These are phyloP conservation scores for Melanomma pulvis-pyrius DNA, from an alignment of 495 filamentous ascomycete genomes.

Conservation along the genomic window DNA sequence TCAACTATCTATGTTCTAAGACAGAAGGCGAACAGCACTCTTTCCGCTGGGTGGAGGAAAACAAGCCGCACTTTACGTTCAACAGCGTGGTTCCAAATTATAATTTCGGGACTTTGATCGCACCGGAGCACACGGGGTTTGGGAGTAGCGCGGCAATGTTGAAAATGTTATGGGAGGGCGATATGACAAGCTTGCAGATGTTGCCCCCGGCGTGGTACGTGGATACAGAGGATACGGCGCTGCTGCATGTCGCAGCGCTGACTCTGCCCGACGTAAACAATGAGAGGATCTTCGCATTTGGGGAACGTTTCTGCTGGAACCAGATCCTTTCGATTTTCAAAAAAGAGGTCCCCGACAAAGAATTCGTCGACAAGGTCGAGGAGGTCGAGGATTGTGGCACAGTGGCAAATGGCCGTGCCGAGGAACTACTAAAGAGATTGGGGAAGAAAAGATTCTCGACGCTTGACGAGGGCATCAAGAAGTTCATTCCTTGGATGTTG, in stretches of 20 bases:
- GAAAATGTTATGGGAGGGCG: conserved; percentile 16
- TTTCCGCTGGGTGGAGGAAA: conserved; percentile 56
- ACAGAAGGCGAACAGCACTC: conserved; percentile 54
- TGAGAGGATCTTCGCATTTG: conserved; percentile 33
- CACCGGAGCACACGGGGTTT: conserved; percentile 15
- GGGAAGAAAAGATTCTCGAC: conserved; percentile 11
- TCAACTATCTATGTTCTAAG: conserved; percentile 46
- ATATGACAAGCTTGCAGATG: not conserved
- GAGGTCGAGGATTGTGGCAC: conserved; percentile 10
- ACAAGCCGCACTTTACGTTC: conserved; percentile 54
- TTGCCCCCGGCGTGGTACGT: conserved; percentile 26
- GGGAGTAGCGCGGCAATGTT: not conserved
- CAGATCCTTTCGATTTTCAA: conserved; percentile 21
- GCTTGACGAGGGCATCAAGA: conserved; percentile 16
- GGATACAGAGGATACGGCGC: conserved; percentile 21
- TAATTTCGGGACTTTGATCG: conserved; percentile 38
- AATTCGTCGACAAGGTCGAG: conserved; percentile 17
- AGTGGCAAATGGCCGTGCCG: conserved; percentile 1
- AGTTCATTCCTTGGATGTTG: conserved; percentile 10
- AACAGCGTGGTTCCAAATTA: conserved; percentile 53
- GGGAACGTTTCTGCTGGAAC: conserved; percentile 9
- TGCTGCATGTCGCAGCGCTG: conserved; percentile 31
- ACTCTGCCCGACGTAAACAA: conserved; percentile 15
- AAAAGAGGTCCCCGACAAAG: conserved; percentile 13
- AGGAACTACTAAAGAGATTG: conserved; percentile 21